Conservation (phyloP, 2,329 filamentous ascomycete species). For the Ophiostoma perfectum region DNA sequence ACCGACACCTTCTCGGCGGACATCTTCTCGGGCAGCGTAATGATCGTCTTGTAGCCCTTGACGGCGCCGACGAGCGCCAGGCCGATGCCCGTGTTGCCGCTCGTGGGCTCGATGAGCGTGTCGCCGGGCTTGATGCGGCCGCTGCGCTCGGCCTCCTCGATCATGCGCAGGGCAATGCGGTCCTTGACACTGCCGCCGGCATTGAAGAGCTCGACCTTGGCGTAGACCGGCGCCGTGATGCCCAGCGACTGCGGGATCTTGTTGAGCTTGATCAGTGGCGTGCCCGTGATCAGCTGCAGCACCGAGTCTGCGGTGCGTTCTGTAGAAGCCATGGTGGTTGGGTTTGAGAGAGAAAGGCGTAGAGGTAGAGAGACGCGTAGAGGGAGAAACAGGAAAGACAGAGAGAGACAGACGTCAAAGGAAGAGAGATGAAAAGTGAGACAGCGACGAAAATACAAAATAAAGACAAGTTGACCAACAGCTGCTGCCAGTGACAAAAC, state of each 20-base stretch:
- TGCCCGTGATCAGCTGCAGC: constrained; percentile 82
- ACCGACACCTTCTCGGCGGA: constrained; percentile 93
- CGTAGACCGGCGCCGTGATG: constrained; percentile 83
- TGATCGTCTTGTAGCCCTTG: constrained; percentile 98
- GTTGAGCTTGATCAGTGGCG: constrained; percentile 90
- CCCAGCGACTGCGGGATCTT: constrained; percentile 86
- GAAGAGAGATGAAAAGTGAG: background rate
- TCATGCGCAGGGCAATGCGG: constrained; percentile 92
- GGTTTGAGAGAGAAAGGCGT: background rate
- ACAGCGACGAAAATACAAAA: background rate
- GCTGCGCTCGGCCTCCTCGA: constrained; percentile 85
- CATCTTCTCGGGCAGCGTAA: constrained; percentile 99
- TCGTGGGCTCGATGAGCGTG: constrained; percentile 95
- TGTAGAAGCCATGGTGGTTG: constrained; percentile 19
- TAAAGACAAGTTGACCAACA: background rate
- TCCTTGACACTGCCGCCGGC: constrained; percentile 92
- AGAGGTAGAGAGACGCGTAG: background rate
- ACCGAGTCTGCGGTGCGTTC: constrained; percentile 20
- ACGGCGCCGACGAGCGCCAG: constrained; percentile 89
- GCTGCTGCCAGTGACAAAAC: constrained; percentile 3
- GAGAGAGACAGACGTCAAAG: background rate
- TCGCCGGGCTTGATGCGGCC: constrained; percentile 96
- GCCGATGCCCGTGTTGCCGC: constrained; percentile 96
- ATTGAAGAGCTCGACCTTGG: constrained; percentile 90
- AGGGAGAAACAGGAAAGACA: background rate